Percentiles rank a stretch among this genome's conserved stretches.
Evolutionary conservation across 1,284 basidiomycete species (phyloP).

Genomic region (Austropuccinia psidii): DNA sequence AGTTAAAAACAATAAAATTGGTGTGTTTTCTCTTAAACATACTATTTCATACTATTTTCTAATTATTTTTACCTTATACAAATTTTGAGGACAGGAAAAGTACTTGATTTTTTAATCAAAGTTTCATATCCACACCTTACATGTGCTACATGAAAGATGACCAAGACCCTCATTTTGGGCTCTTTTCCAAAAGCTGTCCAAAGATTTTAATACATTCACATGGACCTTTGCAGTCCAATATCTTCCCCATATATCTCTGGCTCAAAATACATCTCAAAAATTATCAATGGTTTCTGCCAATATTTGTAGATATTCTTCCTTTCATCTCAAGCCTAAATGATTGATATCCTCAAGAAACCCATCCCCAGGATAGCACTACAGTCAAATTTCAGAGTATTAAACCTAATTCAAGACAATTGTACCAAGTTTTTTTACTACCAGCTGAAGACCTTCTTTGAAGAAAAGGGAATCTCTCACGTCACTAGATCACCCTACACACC

Average conservation of each 20-base stretch:
- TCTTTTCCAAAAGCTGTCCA: background rate
- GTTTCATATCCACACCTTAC: no score
- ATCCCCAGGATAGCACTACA: constrained; percentile 38
- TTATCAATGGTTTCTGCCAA: background rate
- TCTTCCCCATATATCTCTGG: background rate
- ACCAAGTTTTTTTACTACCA: constrained; percentile 42
- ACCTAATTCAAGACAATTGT: constrained; percentile 47
- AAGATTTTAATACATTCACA: background rate
- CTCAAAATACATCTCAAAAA: background rate
- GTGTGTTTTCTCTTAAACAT: no score
- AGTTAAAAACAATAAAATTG: no score
- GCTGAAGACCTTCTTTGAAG: constrained; percentile 43
- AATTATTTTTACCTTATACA: no score
- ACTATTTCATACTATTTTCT: no score
- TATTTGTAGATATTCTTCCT: background rate
- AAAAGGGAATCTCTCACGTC: constrained; percentile 44
- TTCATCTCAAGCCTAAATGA: background rate
- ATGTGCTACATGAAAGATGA: background rate
- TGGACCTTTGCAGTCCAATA: background rate
- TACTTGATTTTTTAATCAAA: no score
- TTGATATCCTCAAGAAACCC: background rate
- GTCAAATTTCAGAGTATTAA: constrained; percentile 45
- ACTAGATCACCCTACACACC: constrained; percentile 49
- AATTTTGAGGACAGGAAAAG: no score
- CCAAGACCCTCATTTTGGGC: background rate